Percentiles rank a stretch among this genome's conserved stretches.
Evolutionary conservation across 1,284 basidiomycete species (phyloP).

Genomic region (Heliocybe sulcata): DNA sequence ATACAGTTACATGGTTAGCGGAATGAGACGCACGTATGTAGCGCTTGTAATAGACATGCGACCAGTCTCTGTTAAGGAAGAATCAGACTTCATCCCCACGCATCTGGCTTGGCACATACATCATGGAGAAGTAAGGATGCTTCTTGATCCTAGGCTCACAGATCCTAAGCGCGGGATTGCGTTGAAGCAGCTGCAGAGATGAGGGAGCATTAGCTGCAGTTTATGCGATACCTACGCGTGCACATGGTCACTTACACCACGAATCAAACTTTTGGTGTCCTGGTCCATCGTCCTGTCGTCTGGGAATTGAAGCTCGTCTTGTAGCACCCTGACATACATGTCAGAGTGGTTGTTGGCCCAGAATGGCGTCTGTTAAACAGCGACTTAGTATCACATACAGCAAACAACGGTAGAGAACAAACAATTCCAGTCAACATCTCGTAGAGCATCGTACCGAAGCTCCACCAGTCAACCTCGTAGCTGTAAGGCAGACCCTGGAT

Average conservation of each 20-base stretch:
- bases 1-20: constrained; percentile 3
- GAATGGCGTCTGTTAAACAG: constrained; percentile 73
- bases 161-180: constrained; percentile 85
- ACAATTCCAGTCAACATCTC: constrained; percentile 91
- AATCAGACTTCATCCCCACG: constrained; percentile 10
- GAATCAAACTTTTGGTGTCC: constrained; percentile 91
- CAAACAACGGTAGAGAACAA: constrained; percentile 17
- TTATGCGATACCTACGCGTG: background rate
- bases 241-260: constrained; percentile 60
- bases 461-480: constrained; percentile 98
- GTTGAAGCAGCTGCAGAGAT: constrained; percentile 69
- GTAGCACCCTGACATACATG: constrained; percentile 89
- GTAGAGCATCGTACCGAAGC: constrained; percentile 93
- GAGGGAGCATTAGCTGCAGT: constrained; percentile 13
- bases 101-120: constrained; percentile 44
- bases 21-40: constrained; percentile 69
- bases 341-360: constrained; percentile 91
- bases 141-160: constrained; percentile 90
- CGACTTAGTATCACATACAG: constrained; percentile 12
- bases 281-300: constrained; percentile 88
- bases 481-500: constrained; percentile 88
- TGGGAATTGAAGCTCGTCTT: constrained; percentile 84
- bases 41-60: constrained; percentile 89
- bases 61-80: constrained; percentile 65
- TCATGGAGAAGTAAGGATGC: constrained; percentile 95